Percentiles rank a stretch among this genome's conserved stretches.
phyloP scores from a whole-genome alignment of 2,329 filamentous ascomycete genomes.

The Claviceps purpurea region DNA sequence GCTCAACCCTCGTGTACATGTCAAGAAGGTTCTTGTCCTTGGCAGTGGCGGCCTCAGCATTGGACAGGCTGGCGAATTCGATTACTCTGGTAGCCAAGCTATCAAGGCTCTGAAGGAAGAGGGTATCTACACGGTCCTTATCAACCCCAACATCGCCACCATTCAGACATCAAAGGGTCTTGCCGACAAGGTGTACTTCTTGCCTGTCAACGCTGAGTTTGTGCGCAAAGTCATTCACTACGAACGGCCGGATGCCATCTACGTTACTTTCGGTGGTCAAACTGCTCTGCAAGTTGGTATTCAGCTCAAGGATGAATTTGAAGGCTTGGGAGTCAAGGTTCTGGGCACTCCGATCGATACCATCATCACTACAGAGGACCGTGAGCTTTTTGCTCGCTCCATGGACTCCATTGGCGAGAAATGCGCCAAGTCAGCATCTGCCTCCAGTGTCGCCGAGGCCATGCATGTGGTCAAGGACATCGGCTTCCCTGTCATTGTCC shows the following conservation, averaged over 20 bases:
- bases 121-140: conserved; percentile 93
- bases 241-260: conserved; percentile 91
- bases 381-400: conserved; percentile 90
- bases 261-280: conserved; percentile 94
- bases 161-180: conserved; percentile 97
- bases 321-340: conserved; percentile 80
- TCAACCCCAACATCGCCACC: conserved; percentile 98
- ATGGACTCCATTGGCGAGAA: conserved; percentile 99
- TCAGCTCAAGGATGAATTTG: conserved; percentile 93
- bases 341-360: conserved; percentile 94
- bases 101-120: conserved; percentile 98
- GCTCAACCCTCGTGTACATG: conserved; percentile 63
- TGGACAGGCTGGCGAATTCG: conserved; percentile 95
- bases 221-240: conserved; percentile 95
- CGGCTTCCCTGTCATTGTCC: conserved; percentile 91
- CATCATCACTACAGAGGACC: conserved; percentile 96
- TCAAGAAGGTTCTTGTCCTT: conserved; percentile 90
- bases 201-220: conserved; percentile 92
- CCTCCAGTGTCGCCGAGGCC: conserved; percentile 77
- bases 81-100: conserved; percentile 95
- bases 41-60: conserved; percentile 94
- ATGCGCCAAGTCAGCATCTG: conserved; percentile 93
- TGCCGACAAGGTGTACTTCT: conserved; percentile 97
- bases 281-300: conserved; percentile 96
- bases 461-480: conserved; percentile 80